Conservation (phyloP, 352 stramenopile genomes). For the Elongisporangium anandrum region DNA sequence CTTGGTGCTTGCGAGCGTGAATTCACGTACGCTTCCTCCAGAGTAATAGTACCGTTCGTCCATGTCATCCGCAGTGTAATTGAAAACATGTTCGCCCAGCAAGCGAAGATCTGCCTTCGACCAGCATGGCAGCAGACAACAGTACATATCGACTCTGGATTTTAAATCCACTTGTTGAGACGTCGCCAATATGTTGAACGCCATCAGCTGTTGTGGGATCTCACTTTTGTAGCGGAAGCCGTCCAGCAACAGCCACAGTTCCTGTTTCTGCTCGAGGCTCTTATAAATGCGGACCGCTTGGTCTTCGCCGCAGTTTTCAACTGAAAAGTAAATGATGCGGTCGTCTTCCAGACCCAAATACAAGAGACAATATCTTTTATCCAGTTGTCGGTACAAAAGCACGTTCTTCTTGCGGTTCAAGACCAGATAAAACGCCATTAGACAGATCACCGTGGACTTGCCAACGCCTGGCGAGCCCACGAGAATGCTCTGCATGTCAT, state of each 20-base stretch:
- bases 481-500: conserved; percentile 15
- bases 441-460: conserved; percentile 2
- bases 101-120: not conserved
- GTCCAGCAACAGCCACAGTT: too few species aligned
- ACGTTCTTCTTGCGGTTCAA: conserved; percentile 4
- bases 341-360: not conserved
- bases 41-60: conserved; percentile 1
- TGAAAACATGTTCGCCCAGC: not conserved
- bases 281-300: too few species aligned
- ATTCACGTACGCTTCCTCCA: conserved; percentile 2
- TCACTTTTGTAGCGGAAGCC: too few species aligned
- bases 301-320: too few species aligned
- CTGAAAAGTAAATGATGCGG: not conserved
- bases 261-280: too few species aligned
- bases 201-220: not conserved
- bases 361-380: not conserved
- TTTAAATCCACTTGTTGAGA: not conserved
- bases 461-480: not conserved
- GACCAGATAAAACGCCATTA: conserved; percentile 4
- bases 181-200: too few species aligned
- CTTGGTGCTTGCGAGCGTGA: not conserved
- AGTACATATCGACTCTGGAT: conserved; percentile 1
- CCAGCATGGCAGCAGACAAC: conserved; percentile 1
- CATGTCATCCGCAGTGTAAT: conserved; percentile 1
- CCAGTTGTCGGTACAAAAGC: conserved; percentile 1